Evolutionary conservation across 2,329 filamentous ascomycete species (phyloP).

Genomic region (Aschersonia sp.): DNA sequence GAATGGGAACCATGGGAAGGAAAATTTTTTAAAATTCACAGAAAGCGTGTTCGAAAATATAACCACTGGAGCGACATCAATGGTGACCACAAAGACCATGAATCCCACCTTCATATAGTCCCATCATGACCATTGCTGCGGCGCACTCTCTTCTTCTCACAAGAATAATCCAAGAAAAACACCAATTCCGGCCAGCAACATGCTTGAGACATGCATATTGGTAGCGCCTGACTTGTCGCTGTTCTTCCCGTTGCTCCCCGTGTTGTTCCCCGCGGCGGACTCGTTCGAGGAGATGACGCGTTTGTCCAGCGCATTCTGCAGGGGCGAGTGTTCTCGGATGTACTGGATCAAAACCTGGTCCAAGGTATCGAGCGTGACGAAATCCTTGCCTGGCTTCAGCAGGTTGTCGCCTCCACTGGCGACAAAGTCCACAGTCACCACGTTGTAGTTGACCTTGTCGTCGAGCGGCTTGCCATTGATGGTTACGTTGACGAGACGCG

Average conservation of each 20-base stretch:
- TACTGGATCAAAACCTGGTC: constrained; percentile 39
- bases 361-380: constrained; percentile 34
- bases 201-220: background rate
- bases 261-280: background rate
- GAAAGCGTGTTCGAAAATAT: too few species aligned
- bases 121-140: too few species aligned
- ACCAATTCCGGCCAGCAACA: background rate
- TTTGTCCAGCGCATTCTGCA: constrained; percentile 33
- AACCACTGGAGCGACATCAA: too few species aligned
- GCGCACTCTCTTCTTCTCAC: too few species aligned
- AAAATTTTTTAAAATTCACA: too few species aligned
- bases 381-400: constrained; percentile 22
- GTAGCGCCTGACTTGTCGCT: background rate
- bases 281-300: constrained; percentile 11
- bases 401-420: constrained; percentile 51
- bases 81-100: too few species aligned
- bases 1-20: too few species aligned
- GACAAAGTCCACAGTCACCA: constrained; percentile 50
- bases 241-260: background rate
- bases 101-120: too few species aligned
- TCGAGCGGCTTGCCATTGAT: constrained; percentile 35
- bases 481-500: constrained; percentile 35
- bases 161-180: background rate
- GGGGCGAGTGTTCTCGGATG: constrained; percentile 30
- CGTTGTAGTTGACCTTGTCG: constrained; percentile 29